phyloP scores from a whole-genome alignment of 805 yeast species.

The Yamadazyma philogaea region DNA sequence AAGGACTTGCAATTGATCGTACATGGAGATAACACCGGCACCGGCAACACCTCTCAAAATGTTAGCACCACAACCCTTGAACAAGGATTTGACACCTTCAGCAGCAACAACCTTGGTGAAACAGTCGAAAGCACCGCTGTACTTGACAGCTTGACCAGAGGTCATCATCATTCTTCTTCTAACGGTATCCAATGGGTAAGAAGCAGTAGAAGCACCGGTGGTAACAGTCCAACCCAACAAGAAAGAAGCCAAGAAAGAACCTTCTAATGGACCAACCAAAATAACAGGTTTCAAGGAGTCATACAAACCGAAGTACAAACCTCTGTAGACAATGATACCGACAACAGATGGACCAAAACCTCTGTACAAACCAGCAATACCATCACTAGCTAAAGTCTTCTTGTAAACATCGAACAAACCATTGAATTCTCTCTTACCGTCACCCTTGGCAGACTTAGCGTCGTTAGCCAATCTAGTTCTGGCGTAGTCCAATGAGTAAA shows the following conservation, averaged over 20 bases:
- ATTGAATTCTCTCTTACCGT: slow-evolving; percentile 87
- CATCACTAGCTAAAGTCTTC: slow-evolving; percentile 93
- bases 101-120: slow-evolving; percentile 89
- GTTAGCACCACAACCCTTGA: slow-evolving; percentile 99
- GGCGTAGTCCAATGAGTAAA: slow-evolving; percentile 96
- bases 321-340: slow-evolving; percentile 98
- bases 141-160: slow-evolving; percentile 97
- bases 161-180: slow-evolving; percentile 99
- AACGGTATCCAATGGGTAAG: slow-evolving; percentile 98
- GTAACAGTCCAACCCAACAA: slow-evolving; percentile 96
- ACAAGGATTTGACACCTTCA: slow-evolving; percentile 89
- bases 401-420: slow-evolving; percentile 95
- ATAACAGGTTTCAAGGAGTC: slow-evolving; percentile 95
- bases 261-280: slow-evolving; percentile 91
- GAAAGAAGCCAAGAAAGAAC: slow-evolving; percentile 94
- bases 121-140: slow-evolving; percentile 93
- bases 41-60: slow-evolving; percentile 99
- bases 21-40: slow-evolving; percentile 98
- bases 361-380: slow-evolving; percentile 98
- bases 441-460: slow-evolving; percentile 84
- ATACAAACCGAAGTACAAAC: slow-evolving; percentile 96
- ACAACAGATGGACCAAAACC: slow-evolving; percentile 98
- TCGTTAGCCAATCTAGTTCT: slow-evolving; percentile 99
- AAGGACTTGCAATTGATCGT: slow-evolving; percentile 95
- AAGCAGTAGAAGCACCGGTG: slow-evolving; percentile 97